These are phyloP conservation scores for Cryptococcus sp. DNA, from an alignment of 1,284 basidiomycete species.

Conservation along the genomic window DNA sequence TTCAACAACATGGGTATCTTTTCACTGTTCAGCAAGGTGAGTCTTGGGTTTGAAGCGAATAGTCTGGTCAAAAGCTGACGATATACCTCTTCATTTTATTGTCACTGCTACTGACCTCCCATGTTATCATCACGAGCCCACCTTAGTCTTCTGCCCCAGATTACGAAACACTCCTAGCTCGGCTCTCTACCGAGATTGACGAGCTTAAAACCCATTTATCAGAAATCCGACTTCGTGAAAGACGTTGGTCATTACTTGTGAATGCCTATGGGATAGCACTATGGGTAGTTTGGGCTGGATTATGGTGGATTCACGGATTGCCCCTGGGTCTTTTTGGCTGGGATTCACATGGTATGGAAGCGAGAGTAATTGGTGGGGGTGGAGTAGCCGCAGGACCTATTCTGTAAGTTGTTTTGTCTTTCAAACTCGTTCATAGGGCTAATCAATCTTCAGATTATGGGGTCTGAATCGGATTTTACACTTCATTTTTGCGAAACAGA, in stretches of 20 bases:
- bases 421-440: not conserved
- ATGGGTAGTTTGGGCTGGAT: slow-evolving; percentile 72
- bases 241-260: slow-evolving; percentile 70
- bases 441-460: slow-evolving; percentile 58
- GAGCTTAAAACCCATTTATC: slow-evolving; percentile 68
- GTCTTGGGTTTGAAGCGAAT: not conserved
- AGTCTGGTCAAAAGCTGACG: not conserved
- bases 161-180: slow-evolving; percentile 53
- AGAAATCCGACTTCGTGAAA: slow-evolving; percentile 80
- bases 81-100: not conserved
- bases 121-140: not conserved
- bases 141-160: slow-evolving; percentile 44
- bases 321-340: slow-evolving; percentile 50
- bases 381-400: slow-evolving; percentile 67
- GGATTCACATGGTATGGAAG: slow-evolving; percentile 42
- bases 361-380: slow-evolving; percentile 54
- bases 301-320: slow-evolving; percentile 72
- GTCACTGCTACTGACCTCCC: not conserved
- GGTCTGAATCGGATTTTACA: slow-evolving; percentile 77
- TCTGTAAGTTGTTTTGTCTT: slow-evolving; percentile 57
- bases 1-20: slow-evolving; percentile 35
- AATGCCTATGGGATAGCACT: slow-evolving; percentile 74
- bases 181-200: slow-evolving; percentile 50
- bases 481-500: slow-evolving; percentile 79
- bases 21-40: slow-evolving; percentile 36